phyloP scores from a whole-genome alignment of 768 basidiomycete genomes.

The Naganishia antarctica region DNA sequence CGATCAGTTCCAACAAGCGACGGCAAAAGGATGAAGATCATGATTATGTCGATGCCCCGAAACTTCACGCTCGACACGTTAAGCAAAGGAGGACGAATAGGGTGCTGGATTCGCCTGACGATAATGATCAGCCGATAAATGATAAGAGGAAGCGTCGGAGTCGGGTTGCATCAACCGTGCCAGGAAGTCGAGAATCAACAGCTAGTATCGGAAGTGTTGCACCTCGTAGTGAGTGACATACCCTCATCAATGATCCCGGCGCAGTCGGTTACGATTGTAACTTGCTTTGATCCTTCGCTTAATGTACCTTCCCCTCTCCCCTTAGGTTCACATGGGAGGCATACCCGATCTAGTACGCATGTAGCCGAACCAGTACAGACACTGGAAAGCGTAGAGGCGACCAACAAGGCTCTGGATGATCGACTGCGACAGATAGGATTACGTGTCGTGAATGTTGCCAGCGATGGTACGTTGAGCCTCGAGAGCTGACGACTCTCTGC shows the following conservation, averaged over 20 bases:
- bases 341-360: constrained; percentile 7
- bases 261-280: too few relatives aligned
- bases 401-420: constrained; percentile 15
- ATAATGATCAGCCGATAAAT: background rate
- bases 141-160: background rate
- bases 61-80: background rate
- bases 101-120: background rate
- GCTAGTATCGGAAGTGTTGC: constrained; percentile 3
- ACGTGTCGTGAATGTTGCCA: constrained; percentile 14
- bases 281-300: background rate
- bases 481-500: too few relatives aligned
- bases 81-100: background rate
- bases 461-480: constrained; percentile 8
- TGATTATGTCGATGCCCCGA: background rate
- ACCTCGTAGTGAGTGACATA: background rate
- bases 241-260: too few relatives aligned
- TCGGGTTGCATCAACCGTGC: background rate
- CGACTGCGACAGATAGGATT: constrained; percentile 10
- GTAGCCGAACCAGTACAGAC: constrained; percentile 14
- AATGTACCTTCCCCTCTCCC: background rate
- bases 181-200: constrained; percentile 10
- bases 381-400: constrained; percentile 12
- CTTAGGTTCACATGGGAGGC: constrained; percentile 12
- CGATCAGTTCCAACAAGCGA: background rate
- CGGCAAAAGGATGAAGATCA: background rate